Percentiles rank a stretch among this genome's conserved stretches.
Evolutionary conservation across 306 rosid genomes (phyloP).

Genomic region (Castanea sativa): DNA sequence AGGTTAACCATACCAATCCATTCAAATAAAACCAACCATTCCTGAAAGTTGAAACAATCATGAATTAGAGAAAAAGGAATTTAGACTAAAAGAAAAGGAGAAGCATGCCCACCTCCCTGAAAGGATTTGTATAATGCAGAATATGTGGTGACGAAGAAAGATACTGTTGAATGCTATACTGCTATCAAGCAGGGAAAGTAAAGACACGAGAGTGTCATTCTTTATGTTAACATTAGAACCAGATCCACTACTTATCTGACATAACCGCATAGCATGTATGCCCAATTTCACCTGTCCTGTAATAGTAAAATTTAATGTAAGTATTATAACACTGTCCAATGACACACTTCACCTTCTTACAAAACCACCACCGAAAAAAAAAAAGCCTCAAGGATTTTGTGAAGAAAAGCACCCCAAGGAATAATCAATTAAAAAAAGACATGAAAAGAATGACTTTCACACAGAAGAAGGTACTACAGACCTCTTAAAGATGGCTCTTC

Average conservation of each 20-base stretch:
- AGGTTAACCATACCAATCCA: not conserved
- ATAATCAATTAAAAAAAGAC: not conserved
- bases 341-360: not conserved
- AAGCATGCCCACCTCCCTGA: slow-evolving; percentile 64
- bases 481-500: slow-evolving; percentile 89
- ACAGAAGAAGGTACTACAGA: slow-evolving; percentile 29
- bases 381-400: not conserved
- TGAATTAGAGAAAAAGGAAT: not conserved
- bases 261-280: slow-evolving; percentile 75
- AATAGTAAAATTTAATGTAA: slow-evolving; percentile 30
- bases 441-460: not conserved
- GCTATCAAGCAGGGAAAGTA: slow-evolving; percentile 77
- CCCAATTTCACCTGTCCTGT: slow-evolving; percentile 90
- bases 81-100: not conserved
- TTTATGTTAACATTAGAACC: slow-evolving; percentile 45
- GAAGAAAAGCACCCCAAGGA: not conserved
- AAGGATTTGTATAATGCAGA: slow-evolving; percentile 85
- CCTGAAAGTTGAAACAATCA: not conserved
- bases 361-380: not conserved
- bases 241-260: slow-evolving; percentile 65
- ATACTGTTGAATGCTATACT: slow-evolving; percentile 74
- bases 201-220: slow-evolving; percentile 56
- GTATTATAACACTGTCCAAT: not conserved
- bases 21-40: not conserved
- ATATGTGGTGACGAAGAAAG: slow-evolving; percentile 81